A percentile compares a stretch with the other conserved stretches of the same genome.
These are phyloP conservation scores for Collariella sp. DNA, from an alignment of 495 filamentous ascomycete species.

Conservation along the genomic window DNA sequence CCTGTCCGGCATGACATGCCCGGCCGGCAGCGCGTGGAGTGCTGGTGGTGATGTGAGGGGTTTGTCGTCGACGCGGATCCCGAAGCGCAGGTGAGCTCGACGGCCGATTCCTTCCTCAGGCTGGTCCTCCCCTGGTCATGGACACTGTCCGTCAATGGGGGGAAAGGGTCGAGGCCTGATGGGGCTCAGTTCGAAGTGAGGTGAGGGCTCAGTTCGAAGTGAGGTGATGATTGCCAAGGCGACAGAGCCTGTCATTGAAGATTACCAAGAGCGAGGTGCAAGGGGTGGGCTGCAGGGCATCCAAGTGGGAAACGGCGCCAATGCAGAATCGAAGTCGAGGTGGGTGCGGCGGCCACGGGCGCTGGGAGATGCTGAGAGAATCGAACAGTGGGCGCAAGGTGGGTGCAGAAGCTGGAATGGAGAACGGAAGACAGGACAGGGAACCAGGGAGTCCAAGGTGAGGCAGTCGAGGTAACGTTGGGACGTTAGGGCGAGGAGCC, in stretches of 20 bases:
- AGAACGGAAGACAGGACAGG: no score
- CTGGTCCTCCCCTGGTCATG: neutral
- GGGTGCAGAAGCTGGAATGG: no score
- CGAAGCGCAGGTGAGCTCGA: neutral
- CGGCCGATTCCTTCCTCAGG: neutral
- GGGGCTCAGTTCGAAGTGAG: no score
- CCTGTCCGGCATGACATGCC: conserved; percentile 20
- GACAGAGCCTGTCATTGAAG: conserved; percentile 16
- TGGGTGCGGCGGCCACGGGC: no score
- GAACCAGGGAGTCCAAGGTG: no score
- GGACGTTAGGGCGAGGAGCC: no score
- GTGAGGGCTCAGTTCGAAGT: no score
- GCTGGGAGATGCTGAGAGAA: no score
- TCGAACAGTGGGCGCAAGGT: no score
- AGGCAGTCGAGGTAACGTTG: no score
- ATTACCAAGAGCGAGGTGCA: conserved; percentile 4
- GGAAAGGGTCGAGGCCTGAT: neutral
- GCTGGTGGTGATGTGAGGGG: no score
- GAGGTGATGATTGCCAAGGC: conserved; percentile 13
- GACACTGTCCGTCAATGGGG: neutral
- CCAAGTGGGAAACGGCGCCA: neutral
- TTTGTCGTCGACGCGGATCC: neutral
- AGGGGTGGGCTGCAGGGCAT: neutral
- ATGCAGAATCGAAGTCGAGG: no score
- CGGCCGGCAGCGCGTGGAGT: conserved; percentile 2